Conservation (phyloP, 2,329 filamentous ascomycete genomes). For the Nemania sp. region DNA sequence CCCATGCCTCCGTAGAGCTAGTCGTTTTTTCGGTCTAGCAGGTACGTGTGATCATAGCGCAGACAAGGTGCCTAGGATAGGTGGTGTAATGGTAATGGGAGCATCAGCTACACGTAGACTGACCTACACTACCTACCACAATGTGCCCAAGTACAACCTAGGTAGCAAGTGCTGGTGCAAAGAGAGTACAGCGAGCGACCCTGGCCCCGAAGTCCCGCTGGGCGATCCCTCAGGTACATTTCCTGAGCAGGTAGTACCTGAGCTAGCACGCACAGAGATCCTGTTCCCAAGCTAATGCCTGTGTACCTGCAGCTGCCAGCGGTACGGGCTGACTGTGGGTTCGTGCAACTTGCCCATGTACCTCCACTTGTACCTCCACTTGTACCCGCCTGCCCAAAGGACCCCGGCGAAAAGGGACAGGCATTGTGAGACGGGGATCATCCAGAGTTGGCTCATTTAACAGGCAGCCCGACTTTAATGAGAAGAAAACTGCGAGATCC, state of each 20-base stretch:
- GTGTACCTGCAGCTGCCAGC: conserved; percentile 30
- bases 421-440: conserved; percentile 13
- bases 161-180: neutral
- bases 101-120: neutral
- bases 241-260: conserved; percentile 21
- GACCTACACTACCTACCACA: too few species aligned
- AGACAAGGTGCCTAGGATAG: neutral
- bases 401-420: conserved; percentile 17
- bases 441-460: conserved; percentile 35
- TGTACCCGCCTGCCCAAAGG: conserved; percentile 25
- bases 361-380: conserved; percentile 5
- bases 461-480: conserved; percentile 26
- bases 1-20: conserved; percentile 18
- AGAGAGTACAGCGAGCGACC: conserved; percentile 19
- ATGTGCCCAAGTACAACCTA: conserved; percentile 13
- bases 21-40: conserved; percentile 12
- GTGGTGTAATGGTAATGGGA: neutral
- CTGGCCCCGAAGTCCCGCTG: conserved; percentile 9
- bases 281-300: conserved; percentile 20
- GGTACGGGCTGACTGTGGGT: conserved; percentile 31
- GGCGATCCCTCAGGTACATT: conserved; percentile 20
- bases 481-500: conserved; percentile 20
- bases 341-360: conserved; percentile 27
- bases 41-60: conserved; percentile 15
- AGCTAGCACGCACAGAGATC: conserved; percentile 11